Conservation (phyloP, 768 basidiomycete species). For the Hygrocybe coccinea region DNA sequence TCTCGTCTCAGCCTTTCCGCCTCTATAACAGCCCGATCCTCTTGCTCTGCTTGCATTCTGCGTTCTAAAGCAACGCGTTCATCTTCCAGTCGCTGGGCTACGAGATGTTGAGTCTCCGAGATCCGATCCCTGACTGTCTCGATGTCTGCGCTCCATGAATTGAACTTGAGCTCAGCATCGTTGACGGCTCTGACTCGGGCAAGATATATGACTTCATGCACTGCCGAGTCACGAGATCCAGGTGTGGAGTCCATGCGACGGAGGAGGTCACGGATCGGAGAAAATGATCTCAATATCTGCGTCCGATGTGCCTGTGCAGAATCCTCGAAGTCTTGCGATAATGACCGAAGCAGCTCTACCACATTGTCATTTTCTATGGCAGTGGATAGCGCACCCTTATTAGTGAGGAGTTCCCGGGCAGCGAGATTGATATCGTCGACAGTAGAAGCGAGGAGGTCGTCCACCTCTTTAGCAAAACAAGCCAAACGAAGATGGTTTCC, state of each 20-base stretch:
- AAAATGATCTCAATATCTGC: conserved; percentile 44
- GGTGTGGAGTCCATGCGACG: conserved; percentile 50
- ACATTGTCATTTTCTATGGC: conserved; percentile 26
- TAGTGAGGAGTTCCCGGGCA: conserved; percentile 34
- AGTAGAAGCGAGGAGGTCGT: conserved; percentile 36
- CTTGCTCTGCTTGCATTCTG: conserved; percentile 32
- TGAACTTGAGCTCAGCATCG: conserved; percentile 46
- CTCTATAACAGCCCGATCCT: conserved; percentile 32
- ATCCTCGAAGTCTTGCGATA: conserved; percentile 36
- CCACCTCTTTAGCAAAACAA: conserved; percentile 50
- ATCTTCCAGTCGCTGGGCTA: conserved; percentile 38
- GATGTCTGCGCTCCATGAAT: conserved; percentile 44
- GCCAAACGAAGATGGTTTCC: conserved; percentile 48
- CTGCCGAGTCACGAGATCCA: conserved; percentile 37
- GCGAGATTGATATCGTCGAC: conserved; percentile 37
- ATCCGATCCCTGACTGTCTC: conserved; percentile 39
- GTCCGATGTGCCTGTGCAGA: conserved; percentile 31
- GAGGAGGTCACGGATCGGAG: conserved; percentile 51
- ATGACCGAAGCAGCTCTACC: conserved; percentile 31
- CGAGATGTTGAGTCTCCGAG: conserved; percentile 38
- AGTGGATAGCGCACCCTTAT: conserved; percentile 34
- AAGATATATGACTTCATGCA: conserved; percentile 46
- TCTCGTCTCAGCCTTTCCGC: conserved; percentile 38
- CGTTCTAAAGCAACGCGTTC: conserved; percentile 33
- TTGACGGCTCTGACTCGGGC: conserved; percentile 48